phyloP scores from a whole-genome alignment of 805 yeast species.

The Pichia eremophila region DNA sequence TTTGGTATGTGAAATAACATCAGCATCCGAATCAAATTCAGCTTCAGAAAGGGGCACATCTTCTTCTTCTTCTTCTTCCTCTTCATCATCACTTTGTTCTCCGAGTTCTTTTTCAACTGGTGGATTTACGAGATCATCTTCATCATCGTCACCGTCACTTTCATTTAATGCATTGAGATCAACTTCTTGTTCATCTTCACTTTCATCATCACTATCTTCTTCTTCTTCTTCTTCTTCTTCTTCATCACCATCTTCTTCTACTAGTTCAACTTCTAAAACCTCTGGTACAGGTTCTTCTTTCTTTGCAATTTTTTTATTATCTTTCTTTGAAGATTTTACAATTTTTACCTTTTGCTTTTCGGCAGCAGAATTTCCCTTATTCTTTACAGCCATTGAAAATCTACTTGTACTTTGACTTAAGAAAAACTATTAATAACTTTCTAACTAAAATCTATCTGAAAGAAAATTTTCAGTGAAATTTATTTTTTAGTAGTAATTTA shows the following conservation, averaged over 20 bases:
- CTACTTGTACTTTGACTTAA: too few relatives aligned
- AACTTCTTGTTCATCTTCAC: conserved; percentile 28
- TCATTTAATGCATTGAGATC: conserved; percentile 21
- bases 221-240: conserved; percentile 16
- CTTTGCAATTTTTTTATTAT: conserved; percentile 20
- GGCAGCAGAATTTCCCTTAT: background rate
- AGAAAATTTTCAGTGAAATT: background rate
- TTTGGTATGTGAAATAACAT: conserved; percentile 85
- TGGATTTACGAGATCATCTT: conserved; percentile 17
- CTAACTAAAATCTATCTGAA: too few relatives aligned
- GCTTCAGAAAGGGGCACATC: conserved; percentile 87
- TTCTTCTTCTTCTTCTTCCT: conserved; percentile 61
- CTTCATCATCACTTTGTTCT: conserved; percentile 31
- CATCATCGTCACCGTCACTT: conserved; percentile 33
- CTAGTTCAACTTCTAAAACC: background rate
- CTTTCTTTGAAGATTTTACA: conserved; percentile 5
- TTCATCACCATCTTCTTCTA: too few relatives aligned
- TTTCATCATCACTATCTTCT: conserved; percentile 23
- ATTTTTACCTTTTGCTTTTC: conserved; percentile 47
- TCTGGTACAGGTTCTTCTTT: conserved; percentile 24
- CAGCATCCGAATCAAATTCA: conserved; percentile 90
- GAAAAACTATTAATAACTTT: background rate
- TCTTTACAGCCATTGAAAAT: conserved; percentile 15
- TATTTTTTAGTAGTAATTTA: too few relatives aligned
- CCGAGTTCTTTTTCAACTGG: background rate